phyloP scores from a whole-genome alignment of 495 filamentous ascomycete genomes.

The Echria macrotheca region DNA sequence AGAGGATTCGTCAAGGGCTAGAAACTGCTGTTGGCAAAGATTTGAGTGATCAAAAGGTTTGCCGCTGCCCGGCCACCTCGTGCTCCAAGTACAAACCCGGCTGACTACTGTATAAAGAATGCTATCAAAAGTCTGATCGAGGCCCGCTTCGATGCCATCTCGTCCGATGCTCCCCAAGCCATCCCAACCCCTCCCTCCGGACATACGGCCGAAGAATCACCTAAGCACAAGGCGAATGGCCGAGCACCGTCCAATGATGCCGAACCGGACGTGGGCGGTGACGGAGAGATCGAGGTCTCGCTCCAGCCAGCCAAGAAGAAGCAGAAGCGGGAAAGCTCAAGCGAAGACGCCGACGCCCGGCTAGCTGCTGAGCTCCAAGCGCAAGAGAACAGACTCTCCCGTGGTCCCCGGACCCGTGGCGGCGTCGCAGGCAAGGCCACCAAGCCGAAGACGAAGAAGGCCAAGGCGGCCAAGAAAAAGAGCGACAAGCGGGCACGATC shows the following conservation, averaged over 20 bases:
- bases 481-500: constrained; percentile 67
- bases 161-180: constrained; percentile 37
- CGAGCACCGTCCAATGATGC: constrained; percentile 29
- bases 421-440: constrained; percentile 45
- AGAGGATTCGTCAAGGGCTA: constrained; percentile 82
- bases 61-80: no score
- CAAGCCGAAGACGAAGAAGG: constrained; percentile 28
- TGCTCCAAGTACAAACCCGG: no score
- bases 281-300: constrained; percentile 48
- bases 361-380: constrained; percentile 86
- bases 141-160: constrained; percentile 80
- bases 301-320: constrained; percentile 48
- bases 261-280: constrained; percentile 26
- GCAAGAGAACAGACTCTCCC: constrained; percentile 68
- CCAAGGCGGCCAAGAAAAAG: constrained; percentile 62
- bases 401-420: constrained; percentile 63
- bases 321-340: constrained; percentile 51
- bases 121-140: constrained; percentile 80
- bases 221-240: constrained; percentile 30
- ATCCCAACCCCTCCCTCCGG: constrained; percentile 32
- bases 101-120: no score
- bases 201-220: constrained; percentile 20
- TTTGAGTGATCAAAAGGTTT: constrained; percentile 78
- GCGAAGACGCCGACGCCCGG: constrained; percentile 71
- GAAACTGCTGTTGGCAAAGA: constrained; percentile 68